Percentiles rank a stretch among this genome's conserved stretches.
Conservation (phyloP, 257 asterid species). For the Linderniella brevidens region DNA sequence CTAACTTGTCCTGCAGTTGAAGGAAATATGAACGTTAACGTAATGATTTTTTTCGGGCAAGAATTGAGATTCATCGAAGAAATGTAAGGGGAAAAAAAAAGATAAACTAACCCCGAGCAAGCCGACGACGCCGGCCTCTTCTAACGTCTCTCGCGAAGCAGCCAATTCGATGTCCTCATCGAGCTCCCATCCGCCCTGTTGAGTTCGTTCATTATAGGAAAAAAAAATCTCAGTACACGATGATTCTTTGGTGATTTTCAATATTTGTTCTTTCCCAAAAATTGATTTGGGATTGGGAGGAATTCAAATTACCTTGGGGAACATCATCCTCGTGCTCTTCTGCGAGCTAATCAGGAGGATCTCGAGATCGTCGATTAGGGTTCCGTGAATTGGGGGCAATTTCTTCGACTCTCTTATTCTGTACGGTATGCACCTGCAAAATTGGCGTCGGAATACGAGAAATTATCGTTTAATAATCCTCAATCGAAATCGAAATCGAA, state of each 20-base stretch:
- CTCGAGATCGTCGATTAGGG: conserved; percentile 45
- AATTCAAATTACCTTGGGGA: conserved; percentile 66
- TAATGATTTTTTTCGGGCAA: no score
- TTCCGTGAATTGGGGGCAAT: conserved; percentile 20
- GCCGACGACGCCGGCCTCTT: conserved; percentile 85
- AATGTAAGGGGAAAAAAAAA: background rate
- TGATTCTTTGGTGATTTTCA: background rate
- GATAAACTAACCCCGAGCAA: conserved; percentile 36
- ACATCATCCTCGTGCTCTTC: conserved; percentile 73
- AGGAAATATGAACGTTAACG: background rate
- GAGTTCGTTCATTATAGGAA: conserved; percentile 8
- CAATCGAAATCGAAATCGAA: background rate
- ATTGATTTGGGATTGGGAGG: background rate
- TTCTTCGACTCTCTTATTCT: conserved; percentile 28
- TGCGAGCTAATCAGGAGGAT: conserved; percentile 82
- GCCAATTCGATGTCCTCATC: conserved; percentile 78
- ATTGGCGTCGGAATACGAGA: background rate
- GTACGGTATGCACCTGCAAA: conserved; percentile 79
- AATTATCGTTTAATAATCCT: background rate
- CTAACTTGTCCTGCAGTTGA: conserved; percentile 44
- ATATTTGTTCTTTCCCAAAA: background rate
- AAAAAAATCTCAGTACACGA: conserved; percentile 14
- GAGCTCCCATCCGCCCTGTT: conserved; percentile 88
- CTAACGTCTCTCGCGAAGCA: conserved; percentile 67
- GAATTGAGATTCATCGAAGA: no score